A percentile compares a stretch with the other conserved stretches of the same genome.
Conservation (phyloP, 352 stramenopile species). For the Blastocystis sp. region DNA sequence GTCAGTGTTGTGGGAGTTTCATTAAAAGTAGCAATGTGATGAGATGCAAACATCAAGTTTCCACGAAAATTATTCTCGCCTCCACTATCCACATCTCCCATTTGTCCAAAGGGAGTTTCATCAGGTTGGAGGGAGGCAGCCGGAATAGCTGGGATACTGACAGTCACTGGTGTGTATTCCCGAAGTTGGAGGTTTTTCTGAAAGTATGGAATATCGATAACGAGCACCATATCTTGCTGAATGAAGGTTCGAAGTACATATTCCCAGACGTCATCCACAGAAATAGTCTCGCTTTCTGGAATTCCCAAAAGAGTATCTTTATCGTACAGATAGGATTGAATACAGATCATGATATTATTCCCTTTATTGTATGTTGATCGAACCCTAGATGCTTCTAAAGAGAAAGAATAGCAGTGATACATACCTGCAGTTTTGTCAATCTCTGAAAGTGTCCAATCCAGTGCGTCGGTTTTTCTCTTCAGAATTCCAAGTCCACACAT, state of each 20-base stretch:
- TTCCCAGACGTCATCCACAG: not conserved
- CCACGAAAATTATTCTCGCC: not conserved
- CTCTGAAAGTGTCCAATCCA: not conserved
- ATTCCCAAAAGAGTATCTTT: not conserved
- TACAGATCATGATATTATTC: slow-evolving; percentile 56
- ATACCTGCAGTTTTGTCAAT: not conserved
- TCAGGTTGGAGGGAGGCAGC: not conserved
- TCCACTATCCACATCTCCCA: not conserved
- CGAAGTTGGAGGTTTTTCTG: not conserved
- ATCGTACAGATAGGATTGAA: not conserved
- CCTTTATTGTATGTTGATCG: slow-evolving; percentile 15
- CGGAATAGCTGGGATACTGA: not conserved
- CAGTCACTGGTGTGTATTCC: not conserved
- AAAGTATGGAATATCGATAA: slow-evolving; percentile 17
- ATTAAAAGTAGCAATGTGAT: not conserved
- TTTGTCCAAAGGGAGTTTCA: not conserved
- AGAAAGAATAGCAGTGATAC: not conserved
- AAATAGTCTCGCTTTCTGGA: not conserved
- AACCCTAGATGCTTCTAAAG: not conserved
- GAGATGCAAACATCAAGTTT: not conserved
- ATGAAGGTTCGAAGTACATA: not conserved
- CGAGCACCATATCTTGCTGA: not conserved
- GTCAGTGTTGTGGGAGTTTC: not conserved
- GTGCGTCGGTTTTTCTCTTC: not conserved
- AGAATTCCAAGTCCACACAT: slow-evolving; percentile 23